Base-by-base conservation (phyloP, 2,329 filamentous ascomycete species). In the Fusarium sublunatum region DNA sequence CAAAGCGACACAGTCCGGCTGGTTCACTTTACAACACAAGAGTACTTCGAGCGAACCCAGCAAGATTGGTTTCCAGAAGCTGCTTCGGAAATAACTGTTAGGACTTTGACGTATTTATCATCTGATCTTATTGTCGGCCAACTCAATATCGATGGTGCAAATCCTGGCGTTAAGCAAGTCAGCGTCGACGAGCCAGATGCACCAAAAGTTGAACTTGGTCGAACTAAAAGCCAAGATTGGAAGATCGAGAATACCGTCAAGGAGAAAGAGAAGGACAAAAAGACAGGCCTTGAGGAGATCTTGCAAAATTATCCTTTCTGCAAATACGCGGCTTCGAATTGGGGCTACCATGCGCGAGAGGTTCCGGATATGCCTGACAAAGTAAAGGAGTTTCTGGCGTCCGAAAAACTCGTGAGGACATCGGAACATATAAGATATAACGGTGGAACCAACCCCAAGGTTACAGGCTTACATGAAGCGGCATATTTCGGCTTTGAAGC, bases 21-120 rank as follows among this genome's bases (percentile, higher is more conserved):
- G 0, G 77, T 81, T 4, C 80, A 83, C 58, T 79, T 80, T 50
- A 82, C 81, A 0, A 72, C 79, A 2, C 76, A 82, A 39, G 74
- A 82, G 35, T 83, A 80, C 61, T 75, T 83, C 38, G 70, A 77
- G 15, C 43, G 56, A 11, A 75, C 61, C 1, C 41, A 53, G 10
- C 32, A 7, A 0, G 22, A 41, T 5, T 77, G 73, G 69, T 75
- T 81, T 51, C 71, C 73, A 0, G 24, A 69, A 31, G 72, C 71
- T 0, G 53, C 78, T 8, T 11, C 2, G 0, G 22, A 73, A 4
- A 71, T 81, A 9, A 47, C 68, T 1, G 47, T 35, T 6, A 66
- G 55, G 5, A 82, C 77, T 55, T 29, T 76, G 5, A 73, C 72
- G 1, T 80, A 80, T 44, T 65, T 81, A 5, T 76, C 71, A 9